Evolutionary conservation across 306 rosid species (phyloP), one percentile per base, ranked within the genome.

Genomic region (Senna siamea): DNA sequence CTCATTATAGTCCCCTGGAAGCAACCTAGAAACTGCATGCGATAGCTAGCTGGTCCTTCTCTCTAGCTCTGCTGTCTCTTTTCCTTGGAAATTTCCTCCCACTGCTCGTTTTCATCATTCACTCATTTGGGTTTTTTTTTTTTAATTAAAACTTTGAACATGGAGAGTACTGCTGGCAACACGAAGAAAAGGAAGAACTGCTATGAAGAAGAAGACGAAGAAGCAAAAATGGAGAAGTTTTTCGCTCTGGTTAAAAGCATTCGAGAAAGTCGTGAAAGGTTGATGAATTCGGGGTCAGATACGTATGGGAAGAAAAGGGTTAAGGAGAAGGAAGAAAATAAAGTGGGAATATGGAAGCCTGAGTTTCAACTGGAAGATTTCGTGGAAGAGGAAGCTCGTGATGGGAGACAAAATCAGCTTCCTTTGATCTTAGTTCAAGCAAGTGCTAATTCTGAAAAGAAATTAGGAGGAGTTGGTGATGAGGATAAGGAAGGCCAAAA

Each of bases 291-390:
- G 2, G 47, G 65, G 47, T 55, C 71, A 9, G 66, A 28, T 19
- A 53, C 23, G 34, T 0, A 2, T 11, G 34, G 26, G 12, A 58
- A 61, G 5, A 57, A 38, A 40, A 35, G 9, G 68, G 32, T 5
- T 0, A 18, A 37, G 28, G 9, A 38, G 47, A 41, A 41, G 47
- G 47, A 41, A 41, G 47, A 41, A 41, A 62, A 55, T 63, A 55
- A n/a, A 15, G 69, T 23, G 47, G 55, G 0, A 12, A 84, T 74
- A 56, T 88, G 93, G 92, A 85, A 60, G 72, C 92, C 92, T 6
- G 71, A 72, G 62, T 90, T 88, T 80, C 66, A 75, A 48, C 47
- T 50, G 30, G 81, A 85, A 74, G 93, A 86, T 80, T 90, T 88
- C 62, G 51, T 28, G 13, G 86, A 84, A 74, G 88, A 70, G 64